phyloP scores from a whole-genome alignment of 2,329 filamentous ascomycete genomes.

The Trichophyton equinum region DNA sequence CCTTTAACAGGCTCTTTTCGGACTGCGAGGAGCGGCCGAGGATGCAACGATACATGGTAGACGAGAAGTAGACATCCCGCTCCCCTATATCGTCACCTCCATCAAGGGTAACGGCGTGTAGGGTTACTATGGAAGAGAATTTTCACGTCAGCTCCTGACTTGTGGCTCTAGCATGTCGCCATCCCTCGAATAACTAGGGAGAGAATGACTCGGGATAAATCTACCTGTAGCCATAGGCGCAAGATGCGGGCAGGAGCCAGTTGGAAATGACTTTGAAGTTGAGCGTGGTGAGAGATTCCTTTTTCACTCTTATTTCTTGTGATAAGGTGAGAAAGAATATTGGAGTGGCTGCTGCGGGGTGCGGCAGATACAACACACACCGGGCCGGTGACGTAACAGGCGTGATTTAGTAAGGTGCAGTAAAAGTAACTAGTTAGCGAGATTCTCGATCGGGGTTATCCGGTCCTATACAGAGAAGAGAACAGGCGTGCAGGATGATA shows the following conservation, averaged over 20 bases:
- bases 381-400: neutral
- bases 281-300: no score
- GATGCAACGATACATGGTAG: constrained; percentile 18
- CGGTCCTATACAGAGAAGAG: neutral
- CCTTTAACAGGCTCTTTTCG: constrained; percentile 24
- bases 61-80: constrained; percentile 24
- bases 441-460: neutral
- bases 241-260: neutral
- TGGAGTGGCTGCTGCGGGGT: neutral
- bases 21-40: constrained; percentile 34
- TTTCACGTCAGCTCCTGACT: neutral
- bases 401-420: neutral
- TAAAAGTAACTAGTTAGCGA: neutral
- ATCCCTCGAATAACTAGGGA: neutral
- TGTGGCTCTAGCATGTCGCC: neutral
- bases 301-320: no score
- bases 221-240: neutral
- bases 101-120: constrained; percentile 23
- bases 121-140: constrained; percentile 18
- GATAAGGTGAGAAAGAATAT: neutral
- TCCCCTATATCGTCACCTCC: constrained; percentile 17
- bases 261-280: neutral
- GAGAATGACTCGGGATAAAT: neutral
- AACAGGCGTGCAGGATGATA: neutral
- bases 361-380: neutral